These are phyloP conservation scores for Colletotrichum higginsianum DNA, from an alignment of 2,329 filamentous ascomycete genomes.

Conservation along the genomic window DNA sequence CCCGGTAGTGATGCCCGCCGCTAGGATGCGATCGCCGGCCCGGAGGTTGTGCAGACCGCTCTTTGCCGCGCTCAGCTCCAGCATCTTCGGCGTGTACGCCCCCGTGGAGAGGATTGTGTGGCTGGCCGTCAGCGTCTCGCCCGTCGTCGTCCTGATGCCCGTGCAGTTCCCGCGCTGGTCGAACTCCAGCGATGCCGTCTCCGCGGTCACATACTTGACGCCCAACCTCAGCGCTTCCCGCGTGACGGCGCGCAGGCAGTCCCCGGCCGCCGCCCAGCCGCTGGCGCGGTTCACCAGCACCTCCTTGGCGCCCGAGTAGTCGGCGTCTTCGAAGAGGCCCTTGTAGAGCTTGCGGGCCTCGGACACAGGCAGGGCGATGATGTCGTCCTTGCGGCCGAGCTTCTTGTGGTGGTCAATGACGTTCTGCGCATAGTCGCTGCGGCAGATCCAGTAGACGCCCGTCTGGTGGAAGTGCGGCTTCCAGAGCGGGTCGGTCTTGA, in stretches of 20 bases:
- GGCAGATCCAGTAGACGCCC: constrained; percentile 71
- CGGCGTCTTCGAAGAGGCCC: constrained; percentile 72
- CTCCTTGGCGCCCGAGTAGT: constrained; percentile 71
- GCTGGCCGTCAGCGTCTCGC: constrained; percentile 61
- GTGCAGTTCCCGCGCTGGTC: constrained; percentile 55
- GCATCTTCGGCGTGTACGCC: constrained; percentile 70
- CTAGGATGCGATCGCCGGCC: constrained; percentile 68
- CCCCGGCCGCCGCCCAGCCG: constrained; percentile 75
- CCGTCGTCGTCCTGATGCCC: constrained; percentile 65
- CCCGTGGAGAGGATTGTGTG: constrained; percentile 70
- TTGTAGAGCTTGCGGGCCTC: constrained; percentile 66
- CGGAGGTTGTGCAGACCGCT: constrained; percentile 64
- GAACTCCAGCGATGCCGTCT: constrained; percentile 64
- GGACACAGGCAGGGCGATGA: constrained; percentile 61
- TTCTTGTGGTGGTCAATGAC: constrained; percentile 69
- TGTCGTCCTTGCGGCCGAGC: constrained; percentile 57
- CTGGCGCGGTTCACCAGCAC: constrained; percentile 74
- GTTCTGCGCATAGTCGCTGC: constrained; percentile 63
- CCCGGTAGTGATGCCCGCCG: constrained; percentile 72
- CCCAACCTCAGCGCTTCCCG: constrained; percentile 67
- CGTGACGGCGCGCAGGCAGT: constrained; percentile 69
- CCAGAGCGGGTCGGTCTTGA: constrained; percentile 70
- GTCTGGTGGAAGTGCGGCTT: constrained; percentile 71
- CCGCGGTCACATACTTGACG: constrained; percentile 71
- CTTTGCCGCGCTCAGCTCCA: constrained; percentile 65